These are phyloP conservation scores for Eutypa lata DNA, from an alignment of 2,329 filamentous ascomycete genomes.

Conservation along the genomic window DNA sequence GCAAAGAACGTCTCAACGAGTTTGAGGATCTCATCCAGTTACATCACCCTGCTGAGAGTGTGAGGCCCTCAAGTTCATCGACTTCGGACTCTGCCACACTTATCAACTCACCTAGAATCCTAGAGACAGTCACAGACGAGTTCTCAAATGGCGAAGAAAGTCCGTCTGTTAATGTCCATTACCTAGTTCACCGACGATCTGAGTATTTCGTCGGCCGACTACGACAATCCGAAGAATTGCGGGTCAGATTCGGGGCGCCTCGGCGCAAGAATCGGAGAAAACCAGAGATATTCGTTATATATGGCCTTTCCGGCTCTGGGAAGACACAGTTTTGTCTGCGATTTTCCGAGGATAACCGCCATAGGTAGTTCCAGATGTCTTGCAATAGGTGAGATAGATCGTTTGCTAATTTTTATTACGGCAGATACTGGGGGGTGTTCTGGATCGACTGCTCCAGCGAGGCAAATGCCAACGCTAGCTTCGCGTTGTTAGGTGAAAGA, in stretches of 20 bases:
- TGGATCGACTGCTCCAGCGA: conserved; percentile 11
- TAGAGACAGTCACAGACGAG: no score
- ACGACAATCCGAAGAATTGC: conserved; percentile 1
- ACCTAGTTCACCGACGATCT: conserved; percentile 7
- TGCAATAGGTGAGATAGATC: background rate
- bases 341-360: conserved; percentile 6
- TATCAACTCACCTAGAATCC: no score
- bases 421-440: conserved; percentile 10
- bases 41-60: no score
- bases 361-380: conserved; percentile 1
- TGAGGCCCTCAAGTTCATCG: no score
- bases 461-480: conserved; percentile 7
- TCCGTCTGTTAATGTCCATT: no score
- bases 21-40: no score
- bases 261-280: conserved; percentile 1
- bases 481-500: conserved; percentile 2
- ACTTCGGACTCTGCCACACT: no score
- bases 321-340: conserved; percentile 9
- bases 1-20: no score
- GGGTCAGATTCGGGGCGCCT: background rate
- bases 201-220: conserved; percentile 9
- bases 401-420: background rate
- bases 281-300: conserved; percentile 10
- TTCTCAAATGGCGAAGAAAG: no score
- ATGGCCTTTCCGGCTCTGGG: conserved; percentile 7